Conservation (phyloP, 1,284 basidiomycete genomes). For the Takashimella koratensis region DNA sequence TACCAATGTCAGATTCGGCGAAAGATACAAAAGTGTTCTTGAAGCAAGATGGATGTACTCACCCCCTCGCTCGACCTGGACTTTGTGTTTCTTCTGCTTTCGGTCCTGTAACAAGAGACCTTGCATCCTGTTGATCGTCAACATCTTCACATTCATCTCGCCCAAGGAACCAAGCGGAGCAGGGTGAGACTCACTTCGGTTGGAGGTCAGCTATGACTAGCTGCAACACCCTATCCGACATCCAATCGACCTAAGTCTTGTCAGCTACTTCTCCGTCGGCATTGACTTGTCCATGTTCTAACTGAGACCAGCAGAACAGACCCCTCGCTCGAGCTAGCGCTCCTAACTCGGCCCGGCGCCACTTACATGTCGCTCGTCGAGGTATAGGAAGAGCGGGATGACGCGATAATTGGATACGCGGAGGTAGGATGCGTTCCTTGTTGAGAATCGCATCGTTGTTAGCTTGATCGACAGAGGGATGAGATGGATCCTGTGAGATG, state of each 20-base stretch:
- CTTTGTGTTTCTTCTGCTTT: slow-evolving; percentile 39
- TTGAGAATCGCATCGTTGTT: slow-evolving; percentile 37
- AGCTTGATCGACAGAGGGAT: too few species aligned
- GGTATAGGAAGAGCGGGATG: slow-evolving; percentile 43
- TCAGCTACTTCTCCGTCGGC: not conserved
- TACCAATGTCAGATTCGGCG: not conserved
- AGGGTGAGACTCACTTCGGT: slow-evolving; percentile 20
- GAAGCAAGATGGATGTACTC: slow-evolving; percentile 6
- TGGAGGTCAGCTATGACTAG: slow-evolving; percentile 40
- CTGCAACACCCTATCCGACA: slow-evolving; percentile 37
- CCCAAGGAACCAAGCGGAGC: not conserved
- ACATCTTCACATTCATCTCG: not conserved
- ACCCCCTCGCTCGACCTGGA: slow-evolving; percentile 45
- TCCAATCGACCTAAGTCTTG: slow-evolving; percentile 39
- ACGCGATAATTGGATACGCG: slow-evolving; percentile 43
- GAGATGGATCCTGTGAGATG: not conserved
- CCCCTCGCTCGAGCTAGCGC: too few species aligned
- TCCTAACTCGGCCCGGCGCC: too few species aligned
- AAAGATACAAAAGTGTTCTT: not conserved
- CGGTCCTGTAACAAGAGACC: slow-evolving; percentile 26
- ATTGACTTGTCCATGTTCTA: too few species aligned
- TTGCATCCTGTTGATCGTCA: slow-evolving; percentile 18
- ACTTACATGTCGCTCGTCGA: slow-evolving; percentile 47
- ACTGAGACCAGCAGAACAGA: too few species aligned
- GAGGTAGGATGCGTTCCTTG: slow-evolving; percentile 44